Evolutionary conservation across 2,329 filamentous ascomycete genomes (phyloP).

Genomic region (Penicillium sp.): DNA sequence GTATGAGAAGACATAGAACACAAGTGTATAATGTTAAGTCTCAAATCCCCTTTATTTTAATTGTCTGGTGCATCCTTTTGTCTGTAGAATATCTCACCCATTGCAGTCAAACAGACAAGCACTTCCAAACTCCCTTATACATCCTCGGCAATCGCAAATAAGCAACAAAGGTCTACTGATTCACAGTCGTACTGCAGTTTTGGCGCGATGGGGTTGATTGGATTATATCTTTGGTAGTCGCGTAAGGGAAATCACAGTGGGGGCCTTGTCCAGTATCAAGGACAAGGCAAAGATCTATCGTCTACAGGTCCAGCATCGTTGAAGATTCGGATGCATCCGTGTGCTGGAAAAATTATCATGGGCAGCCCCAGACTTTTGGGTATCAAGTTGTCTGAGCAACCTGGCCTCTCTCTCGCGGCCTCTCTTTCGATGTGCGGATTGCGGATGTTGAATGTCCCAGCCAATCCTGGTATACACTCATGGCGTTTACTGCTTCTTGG

Average conservation of each 20-base stretch:
- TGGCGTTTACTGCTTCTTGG: conserved; percentile 31
- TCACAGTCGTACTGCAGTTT: conserved; percentile 8
- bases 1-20: background rate
- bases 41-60: background rate
- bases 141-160: background rate
- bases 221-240: conserved; percentile 12
- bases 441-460: conserved; percentile 28
- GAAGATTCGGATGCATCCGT: conserved; percentile 20
- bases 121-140: background rate
- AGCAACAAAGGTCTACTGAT: conserved; percentile 1
- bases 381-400: background rate
- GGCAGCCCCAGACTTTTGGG: background rate
- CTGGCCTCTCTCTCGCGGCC: conserved; percentile 2
- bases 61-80: background rate
- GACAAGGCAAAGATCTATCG: conserved; percentile 15
- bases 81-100: background rate
- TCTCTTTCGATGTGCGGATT: conserved; percentile 12
- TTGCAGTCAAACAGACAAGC: background rate
- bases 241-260: conserved; percentile 16
- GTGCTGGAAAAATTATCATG: conserved; percentile 9
- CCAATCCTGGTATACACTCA: conserved; percentile 13
- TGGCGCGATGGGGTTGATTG: conserved; percentile 17
- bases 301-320: conserved; percentile 24
- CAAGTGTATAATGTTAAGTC: background rate
- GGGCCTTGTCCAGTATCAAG: conserved; percentile 4